Conservation (phyloP, 345 rosid species). For the Erodium maritimum region DNA sequence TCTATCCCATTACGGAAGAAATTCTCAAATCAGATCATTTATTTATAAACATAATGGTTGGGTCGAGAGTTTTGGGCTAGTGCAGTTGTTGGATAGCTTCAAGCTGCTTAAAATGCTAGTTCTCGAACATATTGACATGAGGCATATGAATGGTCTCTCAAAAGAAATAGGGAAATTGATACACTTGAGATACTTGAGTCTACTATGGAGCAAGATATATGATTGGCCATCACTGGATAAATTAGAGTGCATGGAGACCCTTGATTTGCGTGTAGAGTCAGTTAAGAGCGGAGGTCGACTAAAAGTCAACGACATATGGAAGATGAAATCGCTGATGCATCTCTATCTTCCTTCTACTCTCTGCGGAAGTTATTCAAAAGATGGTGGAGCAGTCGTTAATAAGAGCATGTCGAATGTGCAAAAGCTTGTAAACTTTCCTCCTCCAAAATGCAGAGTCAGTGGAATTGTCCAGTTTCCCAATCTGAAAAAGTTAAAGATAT, state of each 20-base stretch:
- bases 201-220: neutral
- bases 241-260: slow-evolving; percentile 16
- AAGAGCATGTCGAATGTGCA: slow-evolving; percentile 3
- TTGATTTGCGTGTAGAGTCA: slow-evolving; percentile 5
- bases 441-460: neutral
- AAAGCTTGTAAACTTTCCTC: slow-evolving; percentile 13
- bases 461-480: slow-evolving; percentile 4
- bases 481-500: slow-evolving; percentile 8
- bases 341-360: slow-evolving; percentile 7
- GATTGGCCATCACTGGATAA: slow-evolving; percentile 17
- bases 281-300: neutral
- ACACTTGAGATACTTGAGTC: slow-evolving; percentile 19
- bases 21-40: slow-evolving; percentile 21
- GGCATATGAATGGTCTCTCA: neutral
- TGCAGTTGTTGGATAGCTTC: neutral
- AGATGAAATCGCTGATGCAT: slow-evolving; percentile 15
- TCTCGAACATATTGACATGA: slow-evolving; percentile 3
- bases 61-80: neutral
- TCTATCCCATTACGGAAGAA: slow-evolving; percentile 1
- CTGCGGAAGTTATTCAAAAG: neutral
- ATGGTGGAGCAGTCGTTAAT: slow-evolving; percentile 7
- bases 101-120: slow-evolving; percentile 20
- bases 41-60: slow-evolving; percentile 1
- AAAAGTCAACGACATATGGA: slow-evolving; percentile 15
- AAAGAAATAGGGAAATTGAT: slow-evolving; percentile 20